These are phyloP conservation scores for Mycocentrospora acerina DNA, from an alignment of 2,329 filamentous ascomycete genomes.

Conservation along the genomic window DNA sequence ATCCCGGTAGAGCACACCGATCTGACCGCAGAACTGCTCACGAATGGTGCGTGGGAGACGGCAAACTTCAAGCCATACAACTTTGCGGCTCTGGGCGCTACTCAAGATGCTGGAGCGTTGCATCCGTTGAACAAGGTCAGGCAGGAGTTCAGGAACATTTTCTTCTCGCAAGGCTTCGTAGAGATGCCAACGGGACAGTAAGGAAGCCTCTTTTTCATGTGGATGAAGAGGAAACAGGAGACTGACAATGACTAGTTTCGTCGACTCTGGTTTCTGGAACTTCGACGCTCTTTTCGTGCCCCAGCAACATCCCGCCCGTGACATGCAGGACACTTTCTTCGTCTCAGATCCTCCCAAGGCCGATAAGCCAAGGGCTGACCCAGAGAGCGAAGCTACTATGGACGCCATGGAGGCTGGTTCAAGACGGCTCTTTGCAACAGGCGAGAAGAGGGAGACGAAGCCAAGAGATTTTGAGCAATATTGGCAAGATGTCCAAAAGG, in stretches of 20 bases:
- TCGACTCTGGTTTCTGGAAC: slow-evolving; percentile 99
- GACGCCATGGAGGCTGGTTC: slow-evolving; percentile 52
- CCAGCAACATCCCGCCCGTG: slow-evolving; percentile 95
- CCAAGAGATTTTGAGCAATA: slow-evolving; percentile 76
- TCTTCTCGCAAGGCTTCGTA: slow-evolving; percentile 98
- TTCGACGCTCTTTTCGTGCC: slow-evolving; percentile 96
- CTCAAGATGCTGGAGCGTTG: slow-evolving; percentile 54
- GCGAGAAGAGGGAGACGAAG: slow-evolving; percentile 53
- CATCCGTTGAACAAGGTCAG: slow-evolving; percentile 84
- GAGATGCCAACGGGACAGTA: slow-evolving; percentile 92
- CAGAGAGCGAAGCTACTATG: slow-evolving; percentile 49
- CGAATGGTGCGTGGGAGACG: slow-evolving; percentile 86
- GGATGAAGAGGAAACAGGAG: neutral
- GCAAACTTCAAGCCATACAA: slow-evolving; percentile 85
- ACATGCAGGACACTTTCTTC: slow-evolving; percentile 98
- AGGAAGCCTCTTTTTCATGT: slow-evolving; percentile 7
- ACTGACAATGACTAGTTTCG: slow-evolving; percentile 57
- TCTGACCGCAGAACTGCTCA: slow-evolving; percentile 89
- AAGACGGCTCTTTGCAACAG: slow-evolving; percentile 56
- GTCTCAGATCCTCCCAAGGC: slow-evolving; percentile 83
- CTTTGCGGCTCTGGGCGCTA: slow-evolving; percentile 70
- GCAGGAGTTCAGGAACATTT: slow-evolving; percentile 93
- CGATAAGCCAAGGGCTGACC: slow-evolving; percentile 64
- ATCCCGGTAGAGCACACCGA: slow-evolving; percentile 94
- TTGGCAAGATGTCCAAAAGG: slow-evolving; percentile 81